Percentiles rank a stretch among this genome's conserved stretches.
Conservation (phyloP, 192 early-diverging fungal genomes). For the Entomortierella beljakovae region DNA sequence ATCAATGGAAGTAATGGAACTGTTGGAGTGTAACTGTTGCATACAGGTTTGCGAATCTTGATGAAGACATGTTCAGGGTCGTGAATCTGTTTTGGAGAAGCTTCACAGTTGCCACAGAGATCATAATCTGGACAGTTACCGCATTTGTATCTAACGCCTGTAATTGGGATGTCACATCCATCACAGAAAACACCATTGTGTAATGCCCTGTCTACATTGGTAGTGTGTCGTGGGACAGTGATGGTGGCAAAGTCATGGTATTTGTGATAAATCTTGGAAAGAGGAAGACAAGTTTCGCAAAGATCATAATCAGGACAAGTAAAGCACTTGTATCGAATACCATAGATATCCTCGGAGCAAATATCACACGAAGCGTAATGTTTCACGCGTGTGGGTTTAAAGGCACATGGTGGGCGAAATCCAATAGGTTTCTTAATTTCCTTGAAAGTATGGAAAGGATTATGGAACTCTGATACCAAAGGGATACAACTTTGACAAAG, state of each 20-base stretch:
- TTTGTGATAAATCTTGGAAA: slow-evolving; percentile 54
- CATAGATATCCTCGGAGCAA: slow-evolving; percentile 63
- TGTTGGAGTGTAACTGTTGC: slow-evolving; percentile 2
- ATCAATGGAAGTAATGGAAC: slow-evolving; percentile 51
- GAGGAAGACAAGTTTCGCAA: slow-evolving; percentile 66
- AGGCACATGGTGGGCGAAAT: background rate
- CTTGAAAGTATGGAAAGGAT: slow-evolving; percentile 38
- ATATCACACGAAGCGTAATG: slow-evolving; percentile 63
- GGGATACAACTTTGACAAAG: slow-evolving; percentile 56
- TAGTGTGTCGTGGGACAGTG: slow-evolving; percentile 38
- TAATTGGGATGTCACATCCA: slow-evolving; percentile 55
- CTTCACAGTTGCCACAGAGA: slow-evolving; percentile 71
- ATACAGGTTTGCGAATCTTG: slow-evolving; percentile 59
- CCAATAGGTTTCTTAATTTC: slow-evolving; percentile 42
- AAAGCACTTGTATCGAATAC: slow-evolving; percentile 72
- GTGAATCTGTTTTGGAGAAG: slow-evolving; percentile 45
- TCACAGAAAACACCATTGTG: slow-evolving; percentile 62
- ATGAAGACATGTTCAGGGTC: slow-evolving; percentile 59
- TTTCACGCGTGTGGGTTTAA: background rate
- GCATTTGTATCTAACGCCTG: slow-evolving; percentile 66
- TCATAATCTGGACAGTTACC: slow-evolving; percentile 72
- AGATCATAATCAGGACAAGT: slow-evolving; percentile 65
- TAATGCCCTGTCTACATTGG: slow-evolving; percentile 15
- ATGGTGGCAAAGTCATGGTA: slow-evolving; percentile 58
- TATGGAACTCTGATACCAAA: slow-evolving; percentile 26